Conservation (phyloP, 164 flowering plant genomes). For the Houttuynia cordata region DNA sequence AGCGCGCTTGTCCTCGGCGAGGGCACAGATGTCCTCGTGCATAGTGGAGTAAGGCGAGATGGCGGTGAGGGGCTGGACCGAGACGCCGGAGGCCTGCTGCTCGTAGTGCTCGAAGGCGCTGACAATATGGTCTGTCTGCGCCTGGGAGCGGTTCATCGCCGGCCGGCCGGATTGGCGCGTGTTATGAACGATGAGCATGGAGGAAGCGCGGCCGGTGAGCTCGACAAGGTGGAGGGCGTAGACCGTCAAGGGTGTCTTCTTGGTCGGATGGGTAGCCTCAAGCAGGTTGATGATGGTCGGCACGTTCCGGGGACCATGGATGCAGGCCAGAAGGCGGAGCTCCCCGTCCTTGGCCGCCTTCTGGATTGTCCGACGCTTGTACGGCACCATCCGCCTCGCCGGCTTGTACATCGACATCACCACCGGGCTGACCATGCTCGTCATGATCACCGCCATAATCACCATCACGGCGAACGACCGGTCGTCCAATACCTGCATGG, state of each 20-base stretch:
- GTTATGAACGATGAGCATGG: slow-evolving; percentile 14
- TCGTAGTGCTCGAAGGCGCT: slow-evolving; percentile 18
- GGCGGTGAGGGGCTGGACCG: slow-evolving; percentile 15
- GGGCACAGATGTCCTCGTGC: slow-evolving; percentile 22
- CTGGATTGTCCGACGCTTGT: slow-evolving; percentile 19
- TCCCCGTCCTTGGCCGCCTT: slow-evolving; percentile 9
- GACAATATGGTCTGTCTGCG: slow-evolving; percentile 8
- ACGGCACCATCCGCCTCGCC: slow-evolving; percentile 7
- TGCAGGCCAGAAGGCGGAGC: slow-evolving; percentile 16
- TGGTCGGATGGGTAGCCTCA: slow-evolving; percentile 33
- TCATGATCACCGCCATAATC: slow-evolving; percentile 7
- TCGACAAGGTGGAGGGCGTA: slow-evolving; percentile 41
- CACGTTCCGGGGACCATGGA: slow-evolving; percentile 34
- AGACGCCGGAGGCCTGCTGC: slow-evolving; percentile 2
- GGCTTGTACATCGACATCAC: slow-evolving; percentile 10
- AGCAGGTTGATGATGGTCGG: slow-evolving; percentile 35
- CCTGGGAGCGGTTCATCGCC: not conserved
- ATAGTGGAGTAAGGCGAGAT: slow-evolving; percentile 17
- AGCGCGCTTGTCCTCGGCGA: slow-evolving; percentile 13
- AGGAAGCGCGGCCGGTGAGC: slow-evolving; percentile 29
- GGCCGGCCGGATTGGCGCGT: not conserved
- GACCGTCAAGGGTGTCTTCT: slow-evolving; percentile 27
- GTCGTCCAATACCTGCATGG: slow-evolving; percentile 10
- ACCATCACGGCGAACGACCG: slow-evolving; percentile 13
- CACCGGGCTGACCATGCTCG: slow-evolving; percentile 7